Conservation (phyloP, 208 protist species). For the Tritrichomonas foetus region DNA sequence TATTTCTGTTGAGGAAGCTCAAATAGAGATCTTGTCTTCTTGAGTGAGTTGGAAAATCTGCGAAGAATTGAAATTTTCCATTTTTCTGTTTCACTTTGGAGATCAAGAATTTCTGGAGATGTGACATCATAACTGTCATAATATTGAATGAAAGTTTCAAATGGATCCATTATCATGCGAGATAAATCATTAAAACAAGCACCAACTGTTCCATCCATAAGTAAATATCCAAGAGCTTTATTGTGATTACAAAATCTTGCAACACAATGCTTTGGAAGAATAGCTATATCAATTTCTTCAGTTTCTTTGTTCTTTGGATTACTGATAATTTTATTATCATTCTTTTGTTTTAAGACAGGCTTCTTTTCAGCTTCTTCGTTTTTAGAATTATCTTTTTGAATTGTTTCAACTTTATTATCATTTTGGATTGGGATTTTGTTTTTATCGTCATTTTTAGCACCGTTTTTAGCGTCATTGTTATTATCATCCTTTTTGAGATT, state of each 20-base stretch:
- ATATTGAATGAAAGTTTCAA: conserved; percentile 38
- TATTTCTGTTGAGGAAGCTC: not conserved
- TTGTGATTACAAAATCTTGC: conserved; percentile 59
- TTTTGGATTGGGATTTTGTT: too few relatives aligned
- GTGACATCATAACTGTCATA: not conserved
- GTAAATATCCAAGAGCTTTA: conserved; percentile 89
- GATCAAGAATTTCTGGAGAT: not conserved
- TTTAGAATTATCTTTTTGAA: not conserved
- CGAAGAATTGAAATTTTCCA: not conserved
- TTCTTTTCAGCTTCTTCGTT: not conserved
- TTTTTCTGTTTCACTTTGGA: not conserved
- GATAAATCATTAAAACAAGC: conserved; percentile 93
- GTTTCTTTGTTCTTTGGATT: not conserved
- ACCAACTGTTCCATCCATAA: conserved; percentile 79
- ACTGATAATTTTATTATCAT: not conserved
- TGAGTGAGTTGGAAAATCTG: not conserved
- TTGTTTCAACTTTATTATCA: not conserved
- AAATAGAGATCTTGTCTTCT: not conserved
- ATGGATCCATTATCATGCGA: conserved; percentile 77
- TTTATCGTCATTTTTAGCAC: too few relatives aligned
- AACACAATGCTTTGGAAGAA: conserved; percentile 68
- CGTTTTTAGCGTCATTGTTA: too few relatives aligned
- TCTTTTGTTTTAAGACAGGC: too few relatives aligned
- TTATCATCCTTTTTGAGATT: too few relatives aligned
- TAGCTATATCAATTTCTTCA: not conserved